Conservation (phyloP, 1,284 basidiomycete species). For the Cryptococcus floricola region DNA sequence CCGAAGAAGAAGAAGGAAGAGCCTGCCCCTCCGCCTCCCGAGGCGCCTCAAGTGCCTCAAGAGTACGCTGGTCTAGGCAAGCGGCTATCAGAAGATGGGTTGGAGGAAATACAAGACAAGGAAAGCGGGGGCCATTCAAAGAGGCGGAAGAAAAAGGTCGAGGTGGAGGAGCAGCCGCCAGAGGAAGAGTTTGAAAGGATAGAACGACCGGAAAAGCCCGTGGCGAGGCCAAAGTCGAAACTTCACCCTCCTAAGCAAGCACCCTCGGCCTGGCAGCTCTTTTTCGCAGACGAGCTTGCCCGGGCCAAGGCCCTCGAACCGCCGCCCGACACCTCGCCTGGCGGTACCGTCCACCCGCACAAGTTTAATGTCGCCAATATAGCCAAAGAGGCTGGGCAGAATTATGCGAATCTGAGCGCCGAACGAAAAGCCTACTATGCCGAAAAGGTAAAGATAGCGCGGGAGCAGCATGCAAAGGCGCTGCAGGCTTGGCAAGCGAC, state of each 20-base stretch:
- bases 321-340: conserved; percentile 51
- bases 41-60: not conserved
- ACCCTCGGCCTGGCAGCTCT: conserved; percentile 93
- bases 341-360: conserved; percentile 37
- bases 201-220: conserved; percentile 32
- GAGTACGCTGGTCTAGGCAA: conserved; percentile 32
- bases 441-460: conserved; percentile 72
- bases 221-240: conserved; percentile 50
- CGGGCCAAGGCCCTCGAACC: conserved; percentile 67
- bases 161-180: conserved; percentile 34
- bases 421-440: conserved; percentile 86
- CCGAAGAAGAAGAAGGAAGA: not conserved
- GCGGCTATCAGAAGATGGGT: conserved; percentile 21
- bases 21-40: not conserved
- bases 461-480: conserved; percentile 75
- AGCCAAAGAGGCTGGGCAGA: conserved; percentile 88
- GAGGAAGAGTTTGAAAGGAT: conserved; percentile 35
- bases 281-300: conserved; percentile 93
- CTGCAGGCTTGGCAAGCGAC: conserved; percentile 80
- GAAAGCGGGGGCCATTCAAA: conserved; percentile 4
- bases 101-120: conserved; percentile 13
- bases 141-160: conserved; percentile 31
- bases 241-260: conserved; percentile 87
- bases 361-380: conserved; percentile 94
- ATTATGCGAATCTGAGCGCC: conserved; percentile 72